Percentiles rank a stretch among this genome's conserved stretches.
Evolutionary conservation across 208 protist species (phyloP).

Genomic region (Acanthamoeba lenticulata): DNA sequence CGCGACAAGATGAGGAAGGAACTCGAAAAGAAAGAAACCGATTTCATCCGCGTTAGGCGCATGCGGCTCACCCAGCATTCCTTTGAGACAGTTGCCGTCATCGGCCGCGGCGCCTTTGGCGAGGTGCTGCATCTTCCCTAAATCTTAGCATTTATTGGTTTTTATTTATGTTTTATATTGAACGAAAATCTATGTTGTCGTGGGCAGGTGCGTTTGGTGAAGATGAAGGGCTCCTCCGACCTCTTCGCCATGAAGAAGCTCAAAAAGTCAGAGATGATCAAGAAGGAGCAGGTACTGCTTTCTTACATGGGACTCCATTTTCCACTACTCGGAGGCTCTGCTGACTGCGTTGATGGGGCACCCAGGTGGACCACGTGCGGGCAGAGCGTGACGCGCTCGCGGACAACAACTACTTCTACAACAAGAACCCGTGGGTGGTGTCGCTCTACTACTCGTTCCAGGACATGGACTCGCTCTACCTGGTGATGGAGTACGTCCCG

Average conservation of each 20-base stretch:
- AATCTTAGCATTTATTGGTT: not conserved
- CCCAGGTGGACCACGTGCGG: constrained; percentile 88
- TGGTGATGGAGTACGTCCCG: constrained; percentile 95
- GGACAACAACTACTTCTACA: constrained; percentile 66
- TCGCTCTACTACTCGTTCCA: constrained; percentile 92
- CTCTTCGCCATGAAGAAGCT: constrained; percentile 94
- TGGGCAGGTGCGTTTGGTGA: constrained; percentile 80
- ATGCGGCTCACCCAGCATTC: constrained; percentile 83
- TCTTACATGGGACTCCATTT: not conserved
- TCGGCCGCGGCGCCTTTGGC: constrained; percentile 94
- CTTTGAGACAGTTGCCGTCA: constrained; percentile 91
- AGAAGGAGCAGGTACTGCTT: constrained; percentile 90
- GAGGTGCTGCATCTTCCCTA: constrained; percentile 84
- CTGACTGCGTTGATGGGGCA: not conserved
- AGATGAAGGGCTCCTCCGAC: constrained; percentile 86
- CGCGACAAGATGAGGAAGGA: constrained; percentile 71
- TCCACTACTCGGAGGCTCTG: not conserved
- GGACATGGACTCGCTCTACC: constrained; percentile 91
- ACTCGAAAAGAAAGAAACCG: constrained; percentile 77
- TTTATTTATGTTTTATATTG: not conserved
- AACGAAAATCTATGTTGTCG: not conserved
- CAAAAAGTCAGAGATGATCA: constrained; percentile 91
- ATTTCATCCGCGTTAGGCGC: constrained; percentile 78
- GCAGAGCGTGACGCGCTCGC: constrained; percentile 89
- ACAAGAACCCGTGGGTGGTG: constrained; percentile 89